Base-by-base conservation (phyloP, 257 asterid species). In the Anisodus tanguticus region DNA sequence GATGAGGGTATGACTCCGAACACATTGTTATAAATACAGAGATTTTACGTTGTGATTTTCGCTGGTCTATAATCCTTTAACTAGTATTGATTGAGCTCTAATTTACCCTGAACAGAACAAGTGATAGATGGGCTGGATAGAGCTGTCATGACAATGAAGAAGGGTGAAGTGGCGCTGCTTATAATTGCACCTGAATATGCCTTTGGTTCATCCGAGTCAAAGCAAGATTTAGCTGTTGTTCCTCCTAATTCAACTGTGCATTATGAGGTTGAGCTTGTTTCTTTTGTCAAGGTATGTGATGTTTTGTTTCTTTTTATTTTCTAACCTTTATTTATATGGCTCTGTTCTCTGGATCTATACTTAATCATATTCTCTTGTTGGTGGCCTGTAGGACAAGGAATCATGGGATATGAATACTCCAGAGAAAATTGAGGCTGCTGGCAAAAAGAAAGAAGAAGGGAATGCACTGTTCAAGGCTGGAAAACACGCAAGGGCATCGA, bases 381-480 rank as follows among this genome's bases (percentile, higher is more conserved):
- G 7, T 70, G 6, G 74, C 19, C 49, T 84, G n/a, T 83, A 91
- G 97, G 97, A 93, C 15, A 93, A 90, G 84, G 95, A 93, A 83
- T 93, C 97, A 6, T 93, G 94, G 97, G 96, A 93, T 49, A 90
- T 93, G 97, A 90, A 85, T 82, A 90, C 93, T 0, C 80, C 88
- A 12, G 94, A 90, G 41, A 93, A 92, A 53, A 92, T 93, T 8
- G 97, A 90, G 83, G 94, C 94, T 49, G 94, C 94, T 19, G 92
- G 91, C 19, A 90, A 91, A 86, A 93, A 90, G 84, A 93, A 93
- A 89, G 97, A 92, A 89, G 94, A 92, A 87, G 97, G 95, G 5
- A 93, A 93, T 70, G 87, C 87, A 4, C 83, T 89, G 64, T 92
- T 91, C 68, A 93, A 92, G 83, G 93, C 91, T 1, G 95, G 97